Evolutionary conservation across 1,284 basidiomycete species (phyloP), one percentile per base, ranked within the genome.

Genomic region (Sporisorium graminicola): DNA sequence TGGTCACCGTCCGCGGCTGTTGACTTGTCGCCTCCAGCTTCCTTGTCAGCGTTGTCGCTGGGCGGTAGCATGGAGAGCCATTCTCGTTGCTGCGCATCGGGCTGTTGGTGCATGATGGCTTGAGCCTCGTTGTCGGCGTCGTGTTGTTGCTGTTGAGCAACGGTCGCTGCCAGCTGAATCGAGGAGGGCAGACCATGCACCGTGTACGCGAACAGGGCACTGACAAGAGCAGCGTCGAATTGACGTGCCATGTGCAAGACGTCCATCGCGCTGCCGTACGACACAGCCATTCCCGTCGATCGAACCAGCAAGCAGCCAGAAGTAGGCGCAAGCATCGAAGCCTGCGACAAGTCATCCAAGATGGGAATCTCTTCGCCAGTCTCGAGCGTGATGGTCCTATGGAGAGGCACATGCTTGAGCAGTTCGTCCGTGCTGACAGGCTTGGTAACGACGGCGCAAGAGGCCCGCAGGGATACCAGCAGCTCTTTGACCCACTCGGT

Each of bases 381-480:
- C 43, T 44, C 43, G 43, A 44, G 43, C 9, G 12, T 44, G 43
- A 44, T n/a, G 43, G 43, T 6, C 43, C 14, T 6, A 12, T 44
- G 43, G 14, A 44, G 20, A 44, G 43, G 20, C 43, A 44, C 43
- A 20, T 44, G 20, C 43, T 44, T 44, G 43, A 44, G 43, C 43
- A 44, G 43, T n/a, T 44, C 43, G n/a, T 44, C 18, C 20, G 43
- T 44, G 43, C 43, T 44, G 9, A n/a, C 12, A 44, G 43, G 43
- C 43, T 44, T 44, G 43, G 43, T n/a, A n/a, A 44, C 4, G n/a
- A 44, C 43, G n/a, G 43, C 43, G 43, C 43, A 44, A 44, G 43
- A 22, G 18, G 43, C 43, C 22, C 20, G 43, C 43, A 44, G 18
- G 14, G 43, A 44, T 5, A 44, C 43, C 43, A 44, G 20, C n/a